These are phyloP conservation scores for Metschnikowia chrysomelidarum DNA, from an alignment of 805 yeast species.

Conservation along the genomic window DNA sequence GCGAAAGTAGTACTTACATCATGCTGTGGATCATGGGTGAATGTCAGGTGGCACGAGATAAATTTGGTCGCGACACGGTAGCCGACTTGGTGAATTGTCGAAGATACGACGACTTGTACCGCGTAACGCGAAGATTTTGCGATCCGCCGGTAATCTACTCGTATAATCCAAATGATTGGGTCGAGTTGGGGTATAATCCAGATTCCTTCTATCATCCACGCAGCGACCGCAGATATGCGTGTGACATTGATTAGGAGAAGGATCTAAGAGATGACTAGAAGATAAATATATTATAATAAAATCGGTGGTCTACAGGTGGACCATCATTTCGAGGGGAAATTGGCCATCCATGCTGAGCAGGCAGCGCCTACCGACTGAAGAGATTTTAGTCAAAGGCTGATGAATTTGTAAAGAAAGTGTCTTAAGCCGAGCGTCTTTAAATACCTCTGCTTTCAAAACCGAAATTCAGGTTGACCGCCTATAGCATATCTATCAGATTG, in stretches of 20 bases:
- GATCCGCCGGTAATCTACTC: conserved; percentile 30
- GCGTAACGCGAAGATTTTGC: conserved; percentile 21
- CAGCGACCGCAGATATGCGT: conserved; percentile 6
- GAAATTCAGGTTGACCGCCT: no score
- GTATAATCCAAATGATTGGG: conserved; percentile 37
- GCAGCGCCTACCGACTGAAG: no score
- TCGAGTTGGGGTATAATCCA: conserved; percentile 36
- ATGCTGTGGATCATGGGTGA: conserved; percentile 54
- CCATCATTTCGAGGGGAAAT: no score
- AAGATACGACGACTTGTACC: conserved; percentile 23
- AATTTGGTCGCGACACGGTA: conserved; percentile 33
- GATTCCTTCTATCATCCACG: conserved; percentile 29
- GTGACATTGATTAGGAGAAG: conserved; percentile 8
- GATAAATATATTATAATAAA: no score
- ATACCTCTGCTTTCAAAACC: no score
- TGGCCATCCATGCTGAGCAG: no score
- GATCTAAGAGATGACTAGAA: no score
- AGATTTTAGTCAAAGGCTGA: no score
- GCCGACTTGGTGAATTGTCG: conserved; percentile 20
- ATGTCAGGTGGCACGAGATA: conserved; percentile 42
- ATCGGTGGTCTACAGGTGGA: no score
- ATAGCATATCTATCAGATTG: no score
- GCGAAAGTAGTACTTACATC: conserved; percentile 45
- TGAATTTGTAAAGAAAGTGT: no score
- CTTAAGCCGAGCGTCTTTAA: no score